phyloP scores from a whole-genome alignment of 495 filamentous ascomycete genomes.

The Hypoxylon trugodes region DNA sequence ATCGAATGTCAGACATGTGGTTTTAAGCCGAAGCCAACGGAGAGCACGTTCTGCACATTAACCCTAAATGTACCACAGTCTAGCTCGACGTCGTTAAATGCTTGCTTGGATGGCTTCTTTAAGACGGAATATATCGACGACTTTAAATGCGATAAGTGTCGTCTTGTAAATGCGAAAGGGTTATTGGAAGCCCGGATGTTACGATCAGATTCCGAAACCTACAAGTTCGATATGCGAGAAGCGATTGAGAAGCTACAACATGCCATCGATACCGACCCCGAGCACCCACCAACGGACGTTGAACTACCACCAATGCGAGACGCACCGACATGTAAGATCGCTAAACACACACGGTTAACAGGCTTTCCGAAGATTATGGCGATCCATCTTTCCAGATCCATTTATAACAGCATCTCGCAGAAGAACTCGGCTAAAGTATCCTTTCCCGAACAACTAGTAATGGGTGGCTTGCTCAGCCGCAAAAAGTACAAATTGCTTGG shows the following conservation, averaged over 20 bases:
- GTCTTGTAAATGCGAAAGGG: slow-evolving; percentile 74
- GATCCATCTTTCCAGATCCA: slow-evolving; percentile 91
- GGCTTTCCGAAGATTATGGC: slow-evolving; percentile 87
- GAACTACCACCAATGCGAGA: slow-evolving; percentile 74
- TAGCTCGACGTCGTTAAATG: slow-evolving; percentile 56
- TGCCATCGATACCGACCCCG: slow-evolving; percentile 79
- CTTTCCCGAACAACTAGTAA: slow-evolving; percentile 82
- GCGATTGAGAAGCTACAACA: slow-evolving; percentile 62
- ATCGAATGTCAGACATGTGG: slow-evolving; percentile 90
- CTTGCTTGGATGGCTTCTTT: slow-evolving; percentile 90
- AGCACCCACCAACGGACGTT: slow-evolving; percentile 73
- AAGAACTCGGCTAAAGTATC: slow-evolving; percentile 95
- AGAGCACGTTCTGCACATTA: slow-evolving; percentile 88
- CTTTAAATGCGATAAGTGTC: slow-evolving; percentile 92
- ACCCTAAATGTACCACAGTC: slow-evolving; percentile 89
- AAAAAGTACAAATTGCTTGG: slow-evolving; percentile 85
- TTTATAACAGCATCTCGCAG: slow-evolving; percentile 81
- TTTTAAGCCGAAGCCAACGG: slow-evolving; percentile 84
- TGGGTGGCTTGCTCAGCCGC: slow-evolving; percentile 81
- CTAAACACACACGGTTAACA: slow-evolving; percentile 84
- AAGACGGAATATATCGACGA: slow-evolving; percentile 97
- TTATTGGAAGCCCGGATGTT: slow-evolving; percentile 46
- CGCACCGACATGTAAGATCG: slow-evolving; percentile 84
- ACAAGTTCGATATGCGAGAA: slow-evolving; percentile 53
- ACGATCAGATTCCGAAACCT: slow-evolving; percentile 57